Conservation (phyloP, 2,329 filamentous ascomycete genomes). For the Phialophora chinensis region DNA sequence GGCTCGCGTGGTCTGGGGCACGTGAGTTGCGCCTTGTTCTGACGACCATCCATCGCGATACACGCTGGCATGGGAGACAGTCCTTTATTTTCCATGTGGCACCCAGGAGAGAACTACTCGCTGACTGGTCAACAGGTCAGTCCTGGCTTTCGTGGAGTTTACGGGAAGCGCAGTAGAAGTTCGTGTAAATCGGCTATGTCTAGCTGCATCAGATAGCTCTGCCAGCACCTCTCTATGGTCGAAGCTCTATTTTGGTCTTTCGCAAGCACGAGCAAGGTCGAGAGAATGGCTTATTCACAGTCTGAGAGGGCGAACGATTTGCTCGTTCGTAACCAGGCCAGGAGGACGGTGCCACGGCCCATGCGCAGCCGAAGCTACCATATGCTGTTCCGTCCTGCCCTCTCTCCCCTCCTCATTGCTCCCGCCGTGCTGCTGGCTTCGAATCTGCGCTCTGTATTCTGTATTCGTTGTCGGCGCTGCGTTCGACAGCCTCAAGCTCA, state of each 20-base stretch:
- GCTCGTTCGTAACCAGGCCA: constrained; percentile 9
- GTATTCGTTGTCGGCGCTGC: not conserved
- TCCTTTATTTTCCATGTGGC: not conserved
- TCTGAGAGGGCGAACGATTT: not conserved
- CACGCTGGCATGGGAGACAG: not conserved
- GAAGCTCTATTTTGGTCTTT: not conserved
- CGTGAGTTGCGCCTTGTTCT: constrained; percentile 9
- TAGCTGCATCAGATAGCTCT: constrained; percentile 2
- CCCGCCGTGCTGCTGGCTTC: not conserved
- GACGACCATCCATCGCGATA: constrained; percentile 5
- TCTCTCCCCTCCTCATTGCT: not conserved
- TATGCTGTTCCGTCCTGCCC: not conserved
- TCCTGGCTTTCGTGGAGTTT: constrained; percentile 24
- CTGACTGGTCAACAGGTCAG: constrained; percentile 21
- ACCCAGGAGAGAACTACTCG: not conserved
- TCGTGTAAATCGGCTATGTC: not conserved
- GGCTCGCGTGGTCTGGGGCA: constrained; percentile 15
- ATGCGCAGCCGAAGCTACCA: constrained; percentile 2
- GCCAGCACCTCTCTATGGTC: not conserved
- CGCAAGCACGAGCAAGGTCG: not conserved
- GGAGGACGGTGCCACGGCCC: not conserved
- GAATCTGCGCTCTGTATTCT: not conserved
- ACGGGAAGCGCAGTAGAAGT: constrained; percentile 8
- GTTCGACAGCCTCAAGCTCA: not conserved
- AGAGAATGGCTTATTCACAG: not conserved